Evolutionary conservation across 805 yeast genomes (phyloP), one percentile per base, ranked within the genome.

Genomic region (Myxozyma neglecta): DNA sequence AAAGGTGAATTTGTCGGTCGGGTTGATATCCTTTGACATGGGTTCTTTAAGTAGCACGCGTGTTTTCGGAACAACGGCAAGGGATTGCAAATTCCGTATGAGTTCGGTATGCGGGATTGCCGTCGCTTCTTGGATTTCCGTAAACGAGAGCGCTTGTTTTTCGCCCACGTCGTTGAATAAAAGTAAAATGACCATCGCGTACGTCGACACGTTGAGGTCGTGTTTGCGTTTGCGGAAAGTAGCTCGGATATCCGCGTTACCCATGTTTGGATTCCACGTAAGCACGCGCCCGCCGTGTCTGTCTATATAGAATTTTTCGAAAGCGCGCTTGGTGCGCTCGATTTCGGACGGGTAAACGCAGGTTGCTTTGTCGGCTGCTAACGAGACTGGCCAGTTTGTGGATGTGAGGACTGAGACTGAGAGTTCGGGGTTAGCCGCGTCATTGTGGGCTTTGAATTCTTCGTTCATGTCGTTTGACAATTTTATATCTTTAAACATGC

Each of bases 401-500:
- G 83, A 78, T 0, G 90, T 87, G 46, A 87, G 73, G 0, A 87
- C 79, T 18, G 82, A 80, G 1, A 83, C 79, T 5, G 80, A 81
- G 62, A 84, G 74, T 29, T 79, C 81, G 34, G 61, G 55, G 63
- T 64, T 36, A 45, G 56, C 53, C 50, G 56, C 54, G 60, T 61
- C 37, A 9, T 56, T 47, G 34, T 61, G 49, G n/a, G 55, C 34
- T 57, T 62, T 66, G 55, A 61, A 66, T 39, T 65, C 69, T n/a
- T 66, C 58, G 44, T 81, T 75, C 37, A 79, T 68, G 34, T 82
- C 87, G 49, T 74, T 76, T 0, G 91, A 87, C 0, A 80, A 68
- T 62, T 82, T 81, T 58, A 91, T 85, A 71, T 92, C 97, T 57
- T 87, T 83, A 67, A 90, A 84, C 97, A 92, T 92, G 48, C 89